Percentiles rank a stretch among this genome's conserved stretches.
Conservation (phyloP, 805 yeast species). For the Candida nanaspora region DNA sequence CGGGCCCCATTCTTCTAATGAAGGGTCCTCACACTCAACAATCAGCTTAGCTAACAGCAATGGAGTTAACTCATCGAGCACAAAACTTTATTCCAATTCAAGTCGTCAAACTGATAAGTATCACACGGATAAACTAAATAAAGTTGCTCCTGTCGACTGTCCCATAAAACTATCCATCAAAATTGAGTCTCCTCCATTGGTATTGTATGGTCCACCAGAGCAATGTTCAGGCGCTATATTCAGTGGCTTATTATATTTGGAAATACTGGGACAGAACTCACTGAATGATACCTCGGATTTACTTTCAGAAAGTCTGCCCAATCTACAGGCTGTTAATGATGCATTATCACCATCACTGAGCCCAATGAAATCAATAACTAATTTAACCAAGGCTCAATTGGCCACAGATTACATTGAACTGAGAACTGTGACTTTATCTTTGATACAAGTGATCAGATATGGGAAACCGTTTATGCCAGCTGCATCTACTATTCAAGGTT, state of each 20-base stretch:
- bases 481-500: slow-evolving; percentile 38
- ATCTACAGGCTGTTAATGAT: not conserved
- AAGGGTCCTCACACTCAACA: not conserved
- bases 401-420: slow-evolving; percentile 40
- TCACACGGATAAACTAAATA: slow-evolving; percentile 19
- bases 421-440: slow-evolving; percentile 50
- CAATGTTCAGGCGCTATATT: slow-evolving; percentile 83
- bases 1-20: not conserved
- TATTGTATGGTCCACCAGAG: slow-evolving; percentile 69
- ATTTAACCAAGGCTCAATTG: slow-evolving; percentile 12
- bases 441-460: slow-evolving; percentile 66
- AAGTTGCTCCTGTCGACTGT: slow-evolving; percentile 11
- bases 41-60: not conserved
- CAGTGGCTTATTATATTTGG: slow-evolving; percentile 68
- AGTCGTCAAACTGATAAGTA: slow-evolving; percentile 12
- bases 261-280: slow-evolving; percentile 30
- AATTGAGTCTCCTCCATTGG: slow-evolving; percentile 87
- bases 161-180: slow-evolving; percentile 41
- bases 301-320: not conserved
- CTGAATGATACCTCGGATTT: slow-evolving; percentile 6
- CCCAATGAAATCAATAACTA: slow-evolving; percentile 13
- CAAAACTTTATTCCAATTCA: no score
- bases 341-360: not conserved
- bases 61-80: no score
- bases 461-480: slow-evolving; percentile 61